phyloP scores from a whole-genome alignment of 768 basidiomycete species.

The Rhodotorula kratochvilovae region DNA sequence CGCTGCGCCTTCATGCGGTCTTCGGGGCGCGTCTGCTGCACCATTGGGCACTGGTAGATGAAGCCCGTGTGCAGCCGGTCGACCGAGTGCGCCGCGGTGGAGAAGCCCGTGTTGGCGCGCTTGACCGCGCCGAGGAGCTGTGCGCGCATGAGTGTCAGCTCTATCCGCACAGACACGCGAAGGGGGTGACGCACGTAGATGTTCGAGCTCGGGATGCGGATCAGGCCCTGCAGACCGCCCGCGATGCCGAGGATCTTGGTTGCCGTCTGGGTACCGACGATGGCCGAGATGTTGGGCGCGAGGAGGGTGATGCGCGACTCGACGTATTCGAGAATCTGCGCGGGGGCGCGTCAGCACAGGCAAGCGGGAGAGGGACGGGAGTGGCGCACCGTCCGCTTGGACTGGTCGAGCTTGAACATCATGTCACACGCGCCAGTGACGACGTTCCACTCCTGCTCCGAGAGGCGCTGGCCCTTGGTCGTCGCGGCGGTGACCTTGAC shows the following conservation, averaged over 20 bases:
- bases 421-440: conserved; percentile 83
- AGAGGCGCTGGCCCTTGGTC: conserved; percentile 68
- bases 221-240: conserved; percentile 81
- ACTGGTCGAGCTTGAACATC: conserved; percentile 79
- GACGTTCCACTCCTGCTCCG: conserved; percentile 68
- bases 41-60: conserved; percentile 86
- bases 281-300: conserved; percentile 95
- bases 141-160: neutral
- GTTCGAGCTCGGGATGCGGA: conserved; percentile 93
- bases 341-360: neutral
- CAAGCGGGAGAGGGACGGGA: neutral
- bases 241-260: conserved; percentile 97
- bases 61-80: conserved; percentile 85
- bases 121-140: conserved; percentile 90
- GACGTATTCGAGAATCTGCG: conserved; percentile 95
- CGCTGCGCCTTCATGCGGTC: conserved; percentile 88
- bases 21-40: conserved; percentile 77
- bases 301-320: conserved; percentile 98
- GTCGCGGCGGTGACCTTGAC: conserved; percentile 94
- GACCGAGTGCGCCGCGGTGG: conserved; percentile 64
- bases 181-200: conserved; percentile 64
- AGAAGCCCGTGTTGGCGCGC: conserved; percentile 89
- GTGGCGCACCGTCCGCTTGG: conserved; percentile 68
- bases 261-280: conserved; percentile 97
- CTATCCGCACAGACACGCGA: neutral